Evolutionary conservation across 768 basidiomycete genomes (phyloP).

Genomic region (Tephrocybe rancida): DNA sequence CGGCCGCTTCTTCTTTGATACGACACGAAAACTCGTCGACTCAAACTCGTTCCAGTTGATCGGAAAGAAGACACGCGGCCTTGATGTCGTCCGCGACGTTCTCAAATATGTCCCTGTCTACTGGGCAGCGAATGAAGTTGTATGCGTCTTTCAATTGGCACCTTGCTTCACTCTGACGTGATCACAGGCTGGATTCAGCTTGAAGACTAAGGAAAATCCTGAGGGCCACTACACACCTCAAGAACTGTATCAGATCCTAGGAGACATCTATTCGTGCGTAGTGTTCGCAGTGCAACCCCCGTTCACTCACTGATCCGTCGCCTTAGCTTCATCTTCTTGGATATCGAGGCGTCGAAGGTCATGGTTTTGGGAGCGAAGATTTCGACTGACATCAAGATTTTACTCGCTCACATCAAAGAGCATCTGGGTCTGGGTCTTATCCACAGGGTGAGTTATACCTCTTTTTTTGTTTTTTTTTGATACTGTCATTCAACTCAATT

Average conservation of each 20-base stretch:
- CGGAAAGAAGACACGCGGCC: conserved; percentile 49
- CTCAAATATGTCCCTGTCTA: conserved; percentile 63
- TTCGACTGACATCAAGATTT: conserved; percentile 50
- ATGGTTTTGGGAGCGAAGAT: conserved; percentile 57
- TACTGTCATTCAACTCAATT: conserved; percentile 21
- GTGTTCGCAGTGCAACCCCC: no score
- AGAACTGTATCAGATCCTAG: conserved; percentile 64
- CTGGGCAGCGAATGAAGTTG: conserved; percentile 74
- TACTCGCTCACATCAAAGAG: conserved; percentile 59
- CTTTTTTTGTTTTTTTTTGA: not conserved
- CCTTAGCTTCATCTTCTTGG: conserved; percentile 73
- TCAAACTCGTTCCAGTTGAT: conserved; percentile 57
- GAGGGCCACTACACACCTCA: conserved; percentile 64
- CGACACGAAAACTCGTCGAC: conserved; percentile 60
- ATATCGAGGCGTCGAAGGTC: conserved; percentile 60
- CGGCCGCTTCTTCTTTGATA: conserved; percentile 65
- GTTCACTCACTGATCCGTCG: not conserved
- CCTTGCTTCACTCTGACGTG: not conserved
- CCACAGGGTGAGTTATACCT: conserved; percentile 39
- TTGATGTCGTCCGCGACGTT: conserved; percentile 74
- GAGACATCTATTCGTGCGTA: conserved; percentile 71
- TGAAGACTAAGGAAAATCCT: conserved; percentile 57
- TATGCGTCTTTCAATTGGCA: conserved; percentile 25
- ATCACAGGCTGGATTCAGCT: conserved; percentile 66
- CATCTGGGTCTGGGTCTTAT: conserved; percentile 44